phyloP scores from a whole-genome alignment of 2,329 filamentous ascomycete genomes.

The Arthrobotrys conoides region DNA sequence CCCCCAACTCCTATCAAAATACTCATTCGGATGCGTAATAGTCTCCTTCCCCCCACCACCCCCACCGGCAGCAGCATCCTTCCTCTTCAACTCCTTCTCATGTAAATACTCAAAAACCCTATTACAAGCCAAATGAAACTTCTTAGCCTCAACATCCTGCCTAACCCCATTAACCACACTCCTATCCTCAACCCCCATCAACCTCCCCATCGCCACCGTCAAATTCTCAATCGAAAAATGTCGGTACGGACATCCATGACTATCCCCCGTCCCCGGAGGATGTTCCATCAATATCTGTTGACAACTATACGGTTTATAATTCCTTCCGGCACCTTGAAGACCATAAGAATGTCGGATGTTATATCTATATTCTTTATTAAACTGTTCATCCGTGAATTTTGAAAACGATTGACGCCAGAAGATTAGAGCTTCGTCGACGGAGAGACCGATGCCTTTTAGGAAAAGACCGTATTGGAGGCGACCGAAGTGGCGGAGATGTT shows the following conservation, averaged over 20 bases:
- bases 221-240: conserved; percentile 93
- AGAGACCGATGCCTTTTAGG: conserved; percentile 93
- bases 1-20: conserved; percentile 94
- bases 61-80: no score
- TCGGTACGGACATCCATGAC: conserved; percentile 95
- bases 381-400: conserved; percentile 90
- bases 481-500: conserved; percentile 92
- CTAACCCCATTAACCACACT: conserved; percentile 83
- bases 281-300: conserved; percentile 95
- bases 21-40: conserved; percentile 96
- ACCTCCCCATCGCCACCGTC: conserved; percentile 77
- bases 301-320: conserved; percentile 92
- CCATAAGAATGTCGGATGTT: conserved; percentile 96
- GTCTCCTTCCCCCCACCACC: conserved; percentile 79
- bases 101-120: conserved; percentile 92
- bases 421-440: conserved; percentile 87
- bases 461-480: conserved; percentile 96
- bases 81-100: conserved; percentile 81
- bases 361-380: conserved; percentile 98
- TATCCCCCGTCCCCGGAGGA: conserved; percentile 86
- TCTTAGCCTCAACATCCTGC: conserved; percentile 88
- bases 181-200: conserved; percentile 83
- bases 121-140: conserved; percentile 96
- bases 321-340: conserved; percentile 91
- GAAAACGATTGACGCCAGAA: conserved; percentile 93